A percentile compares a stretch with the other conserved stretches of the same genome.
phyloP scores from a whole-genome alignment of 1,284 basidiomycete genomes.

The Coniferiporia weirii region DNA sequence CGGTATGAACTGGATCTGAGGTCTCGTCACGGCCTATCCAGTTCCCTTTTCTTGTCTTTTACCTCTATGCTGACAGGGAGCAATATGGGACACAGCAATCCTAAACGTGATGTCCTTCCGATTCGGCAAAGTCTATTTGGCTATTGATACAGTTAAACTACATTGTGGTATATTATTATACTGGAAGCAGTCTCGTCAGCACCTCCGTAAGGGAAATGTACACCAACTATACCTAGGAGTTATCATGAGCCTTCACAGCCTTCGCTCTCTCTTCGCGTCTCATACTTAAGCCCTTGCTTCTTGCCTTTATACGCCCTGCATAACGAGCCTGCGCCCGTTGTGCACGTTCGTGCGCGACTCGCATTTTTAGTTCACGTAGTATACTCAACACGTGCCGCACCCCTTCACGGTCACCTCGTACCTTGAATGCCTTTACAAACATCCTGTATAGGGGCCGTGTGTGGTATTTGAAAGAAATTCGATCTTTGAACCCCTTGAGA shows the following conservation, averaged over 20 bases:
- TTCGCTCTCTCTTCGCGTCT: background rate
- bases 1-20: too few relatives aligned
- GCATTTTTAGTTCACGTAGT: conserved; percentile 26
- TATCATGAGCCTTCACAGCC: background rate
- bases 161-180: background rate
- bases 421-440: conserved; percentile 61
- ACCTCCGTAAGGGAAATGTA: too few relatives aligned
- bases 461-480: conserved; percentile 50
- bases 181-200: background rate
- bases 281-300: background rate
- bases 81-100: too few relatives aligned
- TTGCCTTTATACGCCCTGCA: conserved; percentile 6
- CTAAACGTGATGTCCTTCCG: too few relatives aligned
- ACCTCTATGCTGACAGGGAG: too few relatives aligned
- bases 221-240: background rate
- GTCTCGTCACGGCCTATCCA: too few relatives aligned
- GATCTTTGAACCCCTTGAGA: conserved; percentile 28
- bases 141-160: conserved; percentile 6
- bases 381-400: conserved; percentile 52
- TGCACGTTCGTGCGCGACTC: background rate
- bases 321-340: background rate
- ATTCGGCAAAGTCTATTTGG: background rate
- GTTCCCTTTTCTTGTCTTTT: too few relatives aligned
- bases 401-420: conserved; percentile 44
- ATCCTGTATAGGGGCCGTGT: conserved; percentile 60